A percentile compares a stretch with the other conserved stretches of the same genome.
These are phyloP conservation scores for Sclerotinia sclerotiorum DNA, from an alignment of 2,329 filamentous ascomycete genomes.

Conservation along the genomic window DNA sequence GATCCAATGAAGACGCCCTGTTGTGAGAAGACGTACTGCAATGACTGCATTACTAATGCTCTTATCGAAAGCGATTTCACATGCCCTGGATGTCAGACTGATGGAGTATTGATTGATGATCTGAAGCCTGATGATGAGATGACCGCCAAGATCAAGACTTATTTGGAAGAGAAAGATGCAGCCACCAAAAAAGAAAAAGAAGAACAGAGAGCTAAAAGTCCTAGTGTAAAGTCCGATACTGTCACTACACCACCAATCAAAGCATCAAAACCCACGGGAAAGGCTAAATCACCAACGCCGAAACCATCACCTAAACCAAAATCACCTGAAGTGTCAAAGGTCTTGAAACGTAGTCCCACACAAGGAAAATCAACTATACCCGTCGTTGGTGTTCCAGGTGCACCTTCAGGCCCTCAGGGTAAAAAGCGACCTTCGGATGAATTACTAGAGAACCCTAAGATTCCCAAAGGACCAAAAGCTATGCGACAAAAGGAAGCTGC, in stretches of 20 bases:
- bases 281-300: constrained; percentile 34
- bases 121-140: constrained; percentile 79
- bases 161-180: constrained; percentile 57
- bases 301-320: constrained; percentile 39
- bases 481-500: constrained; percentile 54
- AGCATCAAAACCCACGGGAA: constrained; percentile 24
- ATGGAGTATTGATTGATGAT: constrained; percentile 91
- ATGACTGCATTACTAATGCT: constrained; percentile 98
- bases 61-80: constrained; percentile 97
- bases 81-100: constrained; percentile 87
- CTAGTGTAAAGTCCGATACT: constrained; percentile 40
- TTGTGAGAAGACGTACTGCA: constrained; percentile 97
- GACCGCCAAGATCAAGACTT: constrained; percentile 75
- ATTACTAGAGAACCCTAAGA: constrained; percentile 61
- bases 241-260: constrained; percentile 35
- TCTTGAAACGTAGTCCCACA: constrained; percentile 32
- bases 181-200: constrained; percentile 44
- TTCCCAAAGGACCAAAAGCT: constrained; percentile 64
- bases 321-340: constrained; percentile 9
- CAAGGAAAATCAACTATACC: constrained; percentile 24
- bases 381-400: constrained; percentile 7
- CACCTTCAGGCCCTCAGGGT: constrained; percentile 21
- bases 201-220: constrained; percentile 47
- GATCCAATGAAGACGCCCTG: constrained; percentile 99
- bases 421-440: constrained; percentile 87